Conservation (phyloP, 371 early-diverging fungal species). For the Mortierella sp. region DNA sequence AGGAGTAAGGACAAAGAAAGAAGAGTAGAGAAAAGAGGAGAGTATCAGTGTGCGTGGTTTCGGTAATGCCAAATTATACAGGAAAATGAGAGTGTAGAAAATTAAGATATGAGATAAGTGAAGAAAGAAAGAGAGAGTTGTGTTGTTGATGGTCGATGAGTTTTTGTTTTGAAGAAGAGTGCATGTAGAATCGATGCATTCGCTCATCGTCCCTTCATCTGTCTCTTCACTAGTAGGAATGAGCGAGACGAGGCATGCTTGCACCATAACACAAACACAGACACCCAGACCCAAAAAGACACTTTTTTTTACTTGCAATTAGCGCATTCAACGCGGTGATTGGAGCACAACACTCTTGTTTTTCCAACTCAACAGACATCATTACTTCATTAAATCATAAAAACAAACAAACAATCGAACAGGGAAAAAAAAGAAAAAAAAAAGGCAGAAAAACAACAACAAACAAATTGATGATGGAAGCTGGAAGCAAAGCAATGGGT, state of each 20-base stretch:
- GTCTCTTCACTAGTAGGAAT: not conserved
- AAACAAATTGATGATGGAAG: not conserved
- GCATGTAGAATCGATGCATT: not conserved
- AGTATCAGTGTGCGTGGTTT: not conserved
- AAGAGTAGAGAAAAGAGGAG: not conserved
- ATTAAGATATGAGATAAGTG: no score
- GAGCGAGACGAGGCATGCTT: not conserved
- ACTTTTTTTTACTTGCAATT: not conserved
- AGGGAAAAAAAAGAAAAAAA: not conserved
- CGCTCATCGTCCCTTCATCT: not conserved
- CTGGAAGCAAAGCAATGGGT: not conserved
- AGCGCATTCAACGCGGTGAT: not conserved
- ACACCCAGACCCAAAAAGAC: not conserved
- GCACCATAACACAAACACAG: not conserved
- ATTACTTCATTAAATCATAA: not conserved
- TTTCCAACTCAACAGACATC: constrained; percentile 9
- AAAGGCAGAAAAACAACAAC: not conserved
- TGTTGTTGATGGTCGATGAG: not conserved
- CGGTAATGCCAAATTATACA: not conserved
- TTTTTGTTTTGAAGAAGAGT: not conserved
- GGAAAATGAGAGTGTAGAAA: not conserved
- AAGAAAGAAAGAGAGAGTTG: constrained; percentile 7
- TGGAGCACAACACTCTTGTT: not conserved
- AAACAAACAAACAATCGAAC: not conserved
- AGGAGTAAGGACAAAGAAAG: constrained; percentile 4